Evolutionary conservation across 2,329 filamentous ascomycete genomes (phyloP).

Genomic region (Fusarium tupiense): DNA sequence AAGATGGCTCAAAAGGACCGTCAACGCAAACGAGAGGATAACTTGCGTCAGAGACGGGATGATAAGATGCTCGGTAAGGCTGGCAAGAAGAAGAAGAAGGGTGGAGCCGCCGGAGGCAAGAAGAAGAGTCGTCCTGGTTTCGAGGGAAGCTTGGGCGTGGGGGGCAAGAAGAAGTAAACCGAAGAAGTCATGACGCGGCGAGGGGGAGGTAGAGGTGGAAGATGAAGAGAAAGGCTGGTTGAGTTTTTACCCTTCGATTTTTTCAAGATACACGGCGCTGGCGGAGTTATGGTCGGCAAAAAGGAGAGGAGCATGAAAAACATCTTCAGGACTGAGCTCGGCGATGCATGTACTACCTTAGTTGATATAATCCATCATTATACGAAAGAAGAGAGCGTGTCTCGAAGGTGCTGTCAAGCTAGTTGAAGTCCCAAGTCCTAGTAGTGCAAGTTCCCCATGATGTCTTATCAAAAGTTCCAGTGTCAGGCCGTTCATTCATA

Average conservation of each 20-base stretch:
- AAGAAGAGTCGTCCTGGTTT: slow-evolving; percentile 70
- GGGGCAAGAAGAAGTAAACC: slow-evolving; percentile 59
- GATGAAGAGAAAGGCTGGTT: slow-evolving; percentile 21
- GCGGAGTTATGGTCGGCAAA: slow-evolving; percentile 39
- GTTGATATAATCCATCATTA: slow-evolving; percentile 19
- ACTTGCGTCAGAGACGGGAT: slow-evolving; percentile 77
- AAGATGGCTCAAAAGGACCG: slow-evolving; percentile 79
- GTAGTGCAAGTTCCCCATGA: neutral
- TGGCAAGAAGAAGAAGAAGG: slow-evolving; percentile 65
- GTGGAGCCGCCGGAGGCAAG: slow-evolving; percentile 45
- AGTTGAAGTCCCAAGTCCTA: neutral
- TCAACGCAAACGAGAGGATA: slow-evolving; percentile 85
- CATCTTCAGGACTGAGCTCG: slow-evolving; percentile 8
- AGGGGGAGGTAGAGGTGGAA: slow-evolving; percentile 2
- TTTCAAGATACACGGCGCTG: slow-evolving; percentile 38
- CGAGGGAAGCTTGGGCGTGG: slow-evolving; percentile 72
- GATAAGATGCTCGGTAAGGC: slow-evolving; percentile 71
- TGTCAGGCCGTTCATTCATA: neutral
- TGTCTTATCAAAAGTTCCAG: neutral
- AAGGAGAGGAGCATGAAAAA: slow-evolving; percentile 13
- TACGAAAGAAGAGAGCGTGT: slow-evolving; percentile 21
- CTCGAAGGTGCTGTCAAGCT: neutral
- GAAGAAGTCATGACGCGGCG: neutral
- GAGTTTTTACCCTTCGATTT: slow-evolving; percentile 25
- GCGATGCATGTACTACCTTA: slow-evolving; percentile 1